Conservation (phyloP, 768 basidiomycete genomes). For the Sporobolomyces roseus region DNA sequence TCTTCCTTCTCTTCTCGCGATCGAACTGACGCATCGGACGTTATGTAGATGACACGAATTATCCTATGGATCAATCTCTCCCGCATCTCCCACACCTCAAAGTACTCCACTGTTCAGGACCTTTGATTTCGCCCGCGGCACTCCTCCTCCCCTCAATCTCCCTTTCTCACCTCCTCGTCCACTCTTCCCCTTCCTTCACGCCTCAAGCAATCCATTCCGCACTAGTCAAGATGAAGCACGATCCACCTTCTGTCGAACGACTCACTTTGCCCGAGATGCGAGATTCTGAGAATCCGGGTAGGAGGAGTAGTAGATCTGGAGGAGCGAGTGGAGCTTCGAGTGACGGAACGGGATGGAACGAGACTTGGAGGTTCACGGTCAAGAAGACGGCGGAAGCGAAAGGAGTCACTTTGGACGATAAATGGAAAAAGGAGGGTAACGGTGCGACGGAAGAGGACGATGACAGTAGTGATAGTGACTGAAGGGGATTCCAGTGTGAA, state of each 20-base stretch:
- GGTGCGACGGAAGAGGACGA: background rate
- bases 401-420: slow-evolving; percentile 24
- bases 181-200: slow-evolving; percentile 24
- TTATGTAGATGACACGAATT: slow-evolving; percentile 31
- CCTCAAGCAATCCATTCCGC: slow-evolving; percentile 26
- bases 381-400: slow-evolving; percentile 35
- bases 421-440: slow-evolving; percentile 2
- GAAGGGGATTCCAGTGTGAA: background rate
- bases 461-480: slow-evolving; percentile 13
- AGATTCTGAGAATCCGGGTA: background rate
- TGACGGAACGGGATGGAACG: slow-evolving; percentile 17
- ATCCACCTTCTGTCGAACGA: slow-evolving; percentile 13
- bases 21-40: background rate
- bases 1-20: background rate
- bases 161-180: slow-evolving; percentile 34
- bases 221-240: slow-evolving; percentile 28
- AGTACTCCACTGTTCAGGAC: slow-evolving; percentile 24
- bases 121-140: slow-evolving; percentile 29
- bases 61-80: slow-evolving; percentile 32
- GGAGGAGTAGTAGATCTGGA: background rate
- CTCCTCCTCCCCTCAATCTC: slow-evolving; percentile 16
- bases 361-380: slow-evolving; percentile 36
- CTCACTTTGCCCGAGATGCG: slow-evolving; percentile 38
- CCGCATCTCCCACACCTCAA: slow-evolving; percentile 29
- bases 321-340: background rate